Evolutionary conservation across 441 rosid species (phyloP).

Genomic region (Erodium trifolium): DNA sequence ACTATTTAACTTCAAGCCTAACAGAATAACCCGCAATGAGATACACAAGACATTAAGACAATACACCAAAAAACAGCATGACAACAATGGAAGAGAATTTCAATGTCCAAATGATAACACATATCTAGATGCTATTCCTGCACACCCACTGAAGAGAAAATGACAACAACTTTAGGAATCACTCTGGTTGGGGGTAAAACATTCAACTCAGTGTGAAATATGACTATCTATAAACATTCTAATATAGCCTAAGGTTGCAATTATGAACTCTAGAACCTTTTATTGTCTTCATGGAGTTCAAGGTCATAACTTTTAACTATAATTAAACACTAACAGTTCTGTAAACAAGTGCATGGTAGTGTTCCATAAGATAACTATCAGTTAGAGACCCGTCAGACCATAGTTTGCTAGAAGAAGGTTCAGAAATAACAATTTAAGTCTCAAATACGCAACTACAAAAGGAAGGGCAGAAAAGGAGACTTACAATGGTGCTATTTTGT

Average conservation of each 20-base stretch:
- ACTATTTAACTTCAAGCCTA: neutral
- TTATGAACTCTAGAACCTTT: neutral
- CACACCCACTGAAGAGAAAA: neutral
- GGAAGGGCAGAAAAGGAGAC: conserved; percentile 17
- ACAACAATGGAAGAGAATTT: neutral
- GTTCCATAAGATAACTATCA: neutral
- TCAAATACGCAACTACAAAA: neutral
- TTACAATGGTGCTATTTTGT: conserved; percentile 78
- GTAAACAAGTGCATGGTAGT: neutral
- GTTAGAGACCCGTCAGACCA: neutral
- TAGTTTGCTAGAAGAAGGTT: neutral
- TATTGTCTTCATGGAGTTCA: neutral
- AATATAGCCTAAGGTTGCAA: neutral
- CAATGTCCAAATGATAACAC: neutral
- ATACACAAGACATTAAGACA: neutral
- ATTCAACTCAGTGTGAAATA: neutral
- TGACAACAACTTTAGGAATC: neutral
- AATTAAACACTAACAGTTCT: neutral
- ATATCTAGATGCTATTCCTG: conserved; percentile 1
- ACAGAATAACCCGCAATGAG: neutral
- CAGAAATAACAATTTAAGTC: neutral
- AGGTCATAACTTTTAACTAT: neutral
- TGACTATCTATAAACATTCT: neutral
- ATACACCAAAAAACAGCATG: neutral
- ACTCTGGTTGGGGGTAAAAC: neutral